A percentile compares a stretch with the other conserved stretches of the same genome.
Evolutionary conservation across 352 stramenopile genomes (phyloP).

Genomic region (Phytophthora crassamura): DNA sequence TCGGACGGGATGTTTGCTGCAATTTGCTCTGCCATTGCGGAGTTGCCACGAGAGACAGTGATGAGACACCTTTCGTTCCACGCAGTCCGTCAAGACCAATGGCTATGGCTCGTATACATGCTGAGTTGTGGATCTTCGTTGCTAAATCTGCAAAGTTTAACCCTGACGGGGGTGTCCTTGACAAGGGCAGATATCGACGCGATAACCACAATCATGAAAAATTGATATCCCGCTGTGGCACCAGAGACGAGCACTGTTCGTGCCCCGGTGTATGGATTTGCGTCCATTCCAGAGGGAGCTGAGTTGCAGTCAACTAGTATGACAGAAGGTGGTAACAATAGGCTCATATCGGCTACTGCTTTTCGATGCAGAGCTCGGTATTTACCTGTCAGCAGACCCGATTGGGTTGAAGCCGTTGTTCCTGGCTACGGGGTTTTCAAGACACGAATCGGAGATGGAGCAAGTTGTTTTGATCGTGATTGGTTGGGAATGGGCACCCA

Average conservation of each 20-base stretch:
- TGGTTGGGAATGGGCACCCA: neutral
- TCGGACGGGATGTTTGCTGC: neutral
- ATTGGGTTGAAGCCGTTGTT: neutral
- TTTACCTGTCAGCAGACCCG: neutral
- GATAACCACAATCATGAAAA: neutral
- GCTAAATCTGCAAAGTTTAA: neutral
- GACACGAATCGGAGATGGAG: neutral
- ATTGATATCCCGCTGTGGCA: neutral
- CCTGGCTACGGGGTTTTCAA: constrained; percentile 2
- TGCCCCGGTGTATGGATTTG: neutral
- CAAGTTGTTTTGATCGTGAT: neutral
- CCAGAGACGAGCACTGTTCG: too few relatives aligned
- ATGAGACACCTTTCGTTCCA: neutral
- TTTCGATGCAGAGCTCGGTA: neutral
- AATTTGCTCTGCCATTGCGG: neutral
- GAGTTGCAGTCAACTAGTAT: neutral
- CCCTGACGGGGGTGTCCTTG: neutral
- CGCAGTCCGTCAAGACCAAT: neutral
- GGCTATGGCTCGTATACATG: neutral
- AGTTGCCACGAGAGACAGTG: neutral
- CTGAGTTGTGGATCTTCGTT: neutral
- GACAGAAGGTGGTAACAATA: neutral
- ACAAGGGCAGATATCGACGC: neutral
- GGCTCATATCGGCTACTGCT: neutral
- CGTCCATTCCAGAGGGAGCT: neutral